Conservation (phyloP, 352 stramenopile genomes). For the Phytophthora multivora region DNA sequence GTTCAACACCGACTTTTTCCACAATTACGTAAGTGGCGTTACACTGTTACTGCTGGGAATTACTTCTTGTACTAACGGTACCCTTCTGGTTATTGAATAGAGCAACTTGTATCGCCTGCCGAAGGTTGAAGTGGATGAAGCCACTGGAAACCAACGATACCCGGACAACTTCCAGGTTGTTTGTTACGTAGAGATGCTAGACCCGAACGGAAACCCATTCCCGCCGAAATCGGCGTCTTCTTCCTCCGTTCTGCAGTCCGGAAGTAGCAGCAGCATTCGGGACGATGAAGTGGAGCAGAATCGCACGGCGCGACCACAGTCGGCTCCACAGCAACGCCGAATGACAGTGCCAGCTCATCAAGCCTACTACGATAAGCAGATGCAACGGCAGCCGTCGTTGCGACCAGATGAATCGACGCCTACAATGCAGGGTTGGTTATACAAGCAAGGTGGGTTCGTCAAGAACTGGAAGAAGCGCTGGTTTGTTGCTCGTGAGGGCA, state of each 20-base stretch:
- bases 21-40: slow-evolving; percentile 53
- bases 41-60: neutral
- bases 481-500: slow-evolving; percentile 81
- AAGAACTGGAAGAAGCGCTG: slow-evolving; percentile 88
- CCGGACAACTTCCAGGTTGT: slow-evolving; percentile 62
- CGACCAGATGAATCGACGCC: slow-evolving; percentile 32
- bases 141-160: slow-evolving; percentile 53
- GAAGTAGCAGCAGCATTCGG: slow-evolving; percentile 23
- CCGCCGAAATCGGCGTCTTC: slow-evolving; percentile 24
- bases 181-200: slow-evolving; percentile 52
- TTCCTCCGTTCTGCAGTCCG: slow-evolving; percentile 27
- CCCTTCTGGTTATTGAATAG: slow-evolving; percentile 15
- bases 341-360: slow-evolving; percentile 33
- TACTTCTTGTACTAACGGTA: neutral
- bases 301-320: slow-evolving; percentile 10
- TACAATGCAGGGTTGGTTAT: slow-evolving; percentile 74
- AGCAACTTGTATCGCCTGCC: slow-evolving; percentile 54
- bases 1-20: slow-evolving; percentile 85
- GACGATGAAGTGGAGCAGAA: slow-evolving; percentile 27
- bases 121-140: slow-evolving; percentile 69
- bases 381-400: slow-evolving; percentile 22
- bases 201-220: slow-evolving; percentile 30
- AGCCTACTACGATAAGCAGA: slow-evolving; percentile 14
- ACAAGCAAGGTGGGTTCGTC: slow-evolving; percentile 81
- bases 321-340: slow-evolving; percentile 29